Evolutionary conservation across 2,329 filamentous ascomycete species (phyloP), one percentile per base, ranked within the genome.

Genomic region (Raffaelea deltoideospora): DNA sequence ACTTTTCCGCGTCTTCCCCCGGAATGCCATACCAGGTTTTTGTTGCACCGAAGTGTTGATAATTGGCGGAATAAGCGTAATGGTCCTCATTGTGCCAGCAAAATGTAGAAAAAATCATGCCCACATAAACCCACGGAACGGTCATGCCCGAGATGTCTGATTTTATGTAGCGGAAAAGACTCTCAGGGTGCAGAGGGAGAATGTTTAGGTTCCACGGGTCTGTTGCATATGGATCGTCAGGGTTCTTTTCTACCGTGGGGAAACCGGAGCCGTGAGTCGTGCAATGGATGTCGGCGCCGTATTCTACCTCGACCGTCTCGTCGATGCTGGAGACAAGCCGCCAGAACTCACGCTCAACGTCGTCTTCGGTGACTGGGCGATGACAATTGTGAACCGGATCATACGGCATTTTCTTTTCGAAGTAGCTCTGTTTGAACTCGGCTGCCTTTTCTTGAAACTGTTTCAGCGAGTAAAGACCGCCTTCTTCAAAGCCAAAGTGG

Each of bases 51-150:
- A 98, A 93, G 50, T 98, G 90, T 54, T 98, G 90, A 50, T 96
- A 98, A 47, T 98, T 98, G 36, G 90, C 82, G 1, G 90, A 98
- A 53, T 96, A 98, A 2, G 90, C 80, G 53, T 94, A 95, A 52
- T 98, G 90, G 50, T 98, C 90, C 52, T 98, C 90, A 45, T 94
- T 95, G 55, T 98, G 90, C 90, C 90, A 98, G 57, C 90, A 98
- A 52, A 98, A 98, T 0, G 90, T 96, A 0, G 90, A 98, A 54
- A 98, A 98, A 28, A 93, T 92, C 90, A 98, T 98, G 43, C 90
- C 90, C 4, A 98, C 90, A 52, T 98, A 98, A 4, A 98, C 76
- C 90, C 90, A 98, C 1, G 90, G 90, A 8, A 98, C 88, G 0
- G 90, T 98, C 90, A 98, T 98, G 27, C 90, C 90, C 2, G 90